Conservation (phyloP, 257 asterid species). For the Solanum sparsipilum region DNA sequence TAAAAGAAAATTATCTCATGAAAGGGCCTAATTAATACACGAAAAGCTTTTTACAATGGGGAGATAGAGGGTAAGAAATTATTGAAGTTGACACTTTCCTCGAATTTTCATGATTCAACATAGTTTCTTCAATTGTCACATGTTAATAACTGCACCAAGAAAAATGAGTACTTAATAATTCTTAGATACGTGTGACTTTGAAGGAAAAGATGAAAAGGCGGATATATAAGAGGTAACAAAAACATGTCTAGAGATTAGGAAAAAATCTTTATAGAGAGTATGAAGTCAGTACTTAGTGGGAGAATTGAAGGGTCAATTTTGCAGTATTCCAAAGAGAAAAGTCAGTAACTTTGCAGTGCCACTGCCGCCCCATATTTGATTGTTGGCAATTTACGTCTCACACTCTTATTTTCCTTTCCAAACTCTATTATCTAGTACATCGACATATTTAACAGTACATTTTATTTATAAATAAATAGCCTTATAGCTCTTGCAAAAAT, state of each 20-base stretch:
- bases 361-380: not conserved
- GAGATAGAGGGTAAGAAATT: too few relatives aligned
- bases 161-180: not conserved
- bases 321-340: not conserved
- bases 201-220: not conserved
- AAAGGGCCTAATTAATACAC: too few relatives aligned
- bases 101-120: not conserved
- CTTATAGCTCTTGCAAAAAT: too few relatives aligned
- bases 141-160: not conserved
- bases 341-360: not conserved
- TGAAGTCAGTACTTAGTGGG: not conserved
- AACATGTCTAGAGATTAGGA: not conserved
- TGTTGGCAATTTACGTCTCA: not conserved
- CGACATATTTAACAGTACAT: not conserved
- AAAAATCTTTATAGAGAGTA: not conserved
- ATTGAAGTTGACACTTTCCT: not conserved
- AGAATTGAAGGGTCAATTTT: not conserved
- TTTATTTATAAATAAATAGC: too few relatives aligned
- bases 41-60: not conserved
- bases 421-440: not conserved
- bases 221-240: not conserved
- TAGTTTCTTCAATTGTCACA: not conserved
- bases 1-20: too few relatives aligned
- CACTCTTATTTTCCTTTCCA: not conserved
- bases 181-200: not conserved